Base-by-base conservation (phyloP, 1,284 basidiomycete genomes). In the Cryptococcus hybrid region DNA sequence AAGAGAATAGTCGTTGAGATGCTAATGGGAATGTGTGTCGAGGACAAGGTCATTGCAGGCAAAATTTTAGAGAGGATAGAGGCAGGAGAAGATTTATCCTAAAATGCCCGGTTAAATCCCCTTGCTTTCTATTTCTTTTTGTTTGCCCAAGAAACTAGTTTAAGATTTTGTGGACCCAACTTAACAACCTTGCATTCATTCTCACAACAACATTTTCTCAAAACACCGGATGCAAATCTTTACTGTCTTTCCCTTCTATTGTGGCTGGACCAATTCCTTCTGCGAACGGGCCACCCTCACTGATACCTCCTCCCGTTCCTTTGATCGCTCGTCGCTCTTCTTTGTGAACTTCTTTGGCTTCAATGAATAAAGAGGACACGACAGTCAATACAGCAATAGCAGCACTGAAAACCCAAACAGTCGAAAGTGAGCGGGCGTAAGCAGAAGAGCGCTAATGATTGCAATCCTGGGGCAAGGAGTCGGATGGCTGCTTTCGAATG, bases 11-110 rank as follows among this genome's bases (percentile, higher is more conserved):
- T 83, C 47, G 80, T 81, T 78, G 62, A 52, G 30, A 67, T 64
- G 51, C 42, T 71, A 11, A 40, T 50, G 34, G 50, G 45, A 3
- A 59, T 74, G 57, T 71, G 67, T 62, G 50, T 63, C 35, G 85
- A 84, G 67, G 86, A 89, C 62, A 42, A 73, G 7, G 74, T 78
- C 47, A 84, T 89, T 13, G 83, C 85, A 6, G 61, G 57, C 34
- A 80, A 74, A 12, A 83, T 88, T 3, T 66, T 75, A 46, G 71
- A 77, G 47, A 79, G 81, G 61, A 58, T 85, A 49, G 57, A 61
- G 40, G 47, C 40, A 5, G 60, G 62, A 3, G 59, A 63, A 40
- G 59, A 61, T 18, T 49, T 61, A 5, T 55, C 52, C 12, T 60
- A 37, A 44, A 34, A 24, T 24, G 24, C 24, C 24, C 24, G 24